Evolutionary conservation across 2,329 filamentous ascomycete species (phyloP), one percentile per base, ranked within the genome.

Genomic region (Ophiostoma sp.): DNA sequence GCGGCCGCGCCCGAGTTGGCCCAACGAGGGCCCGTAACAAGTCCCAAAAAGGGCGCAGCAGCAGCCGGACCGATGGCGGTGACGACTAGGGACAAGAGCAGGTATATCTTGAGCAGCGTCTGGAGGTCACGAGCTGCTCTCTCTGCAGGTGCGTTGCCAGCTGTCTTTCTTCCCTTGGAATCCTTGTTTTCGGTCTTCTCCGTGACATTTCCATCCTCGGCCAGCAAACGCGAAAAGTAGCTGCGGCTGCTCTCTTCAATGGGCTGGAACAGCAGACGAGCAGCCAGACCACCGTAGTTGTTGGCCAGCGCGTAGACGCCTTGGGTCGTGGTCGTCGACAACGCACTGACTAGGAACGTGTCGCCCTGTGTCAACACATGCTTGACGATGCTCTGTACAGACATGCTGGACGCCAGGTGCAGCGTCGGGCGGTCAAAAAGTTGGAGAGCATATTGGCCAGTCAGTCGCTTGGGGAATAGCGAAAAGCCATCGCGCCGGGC

Each of bases 311-410:
- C 94, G 79, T 98, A 99, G 48, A 94, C 90, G 17, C 96, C 96
- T 83, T 98, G 96, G 4, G 95, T 92, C 57, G 89, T 86, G 0
- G 96, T 88, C 0, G 90, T 90, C 7, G 95, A 91, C 73, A 98
- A 86, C 15, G 91, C 83, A 19, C 93, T 91, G 76, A 99, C 91
- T 69, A 98, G 89, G 77, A 98, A 89, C 1, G 94, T 94, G 83
- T 99, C 96, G 74, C 95, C 96, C 82, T 98, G 94, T 0, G 96
- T 98, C 70, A 99, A 88, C 70, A 98, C 80, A 80, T 98, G 95
- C 82, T 99, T 99, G 78, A 98, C 89, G 25, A 94, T 83, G 48
- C 93, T 95, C 82, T 99, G 96, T 7, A 94, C 84, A 83, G 94
- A 95, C 81, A 98, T 89, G 78, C 92, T 97, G n/a, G 87, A 86